Evolutionary conservation across 148 eudicot species (phyloP), one percentile per base, ranked within the genome.

Genomic region (Camellia sinensis): DNA sequence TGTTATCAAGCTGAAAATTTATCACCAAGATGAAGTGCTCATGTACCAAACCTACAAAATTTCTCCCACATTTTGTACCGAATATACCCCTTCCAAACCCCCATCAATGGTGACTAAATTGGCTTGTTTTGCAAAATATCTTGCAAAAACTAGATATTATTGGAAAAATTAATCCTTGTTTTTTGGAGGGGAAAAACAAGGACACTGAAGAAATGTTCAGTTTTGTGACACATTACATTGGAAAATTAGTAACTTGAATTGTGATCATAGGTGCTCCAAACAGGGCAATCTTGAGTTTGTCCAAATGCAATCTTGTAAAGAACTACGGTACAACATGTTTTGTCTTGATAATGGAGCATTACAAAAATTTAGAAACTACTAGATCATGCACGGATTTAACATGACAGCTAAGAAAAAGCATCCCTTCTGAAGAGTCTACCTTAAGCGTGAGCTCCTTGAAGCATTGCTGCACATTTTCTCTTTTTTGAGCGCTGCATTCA

Each of bases 401-500:
- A 65, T 5, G 14, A 56, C 43, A 57, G 17, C 22, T 14, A 56
- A 56, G 50, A 40, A 29, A 54, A 52, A 65, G 22, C 13, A 77
- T 22, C 9, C 72, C 13, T 29, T 65, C 8, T 22, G 7, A 45
- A 41, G 46, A 22, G 7, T 44, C 50, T 75, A 91, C 94, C 94
- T 89, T 88, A 41, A 85, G 14, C 18, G 78, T 74, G 73, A 91
- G 92, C 64, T 89, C 91, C 79, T 82, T 85, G 19, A 91, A 91
- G 77, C 90, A 86, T 57, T 85, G 91, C 71, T 59, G 88, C 79
- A 91, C 92, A 50, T 91, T 91, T 54, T 83, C 89, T 80, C 82
- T 82, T 56, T 91, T 89, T 79, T 80, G 89, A 29, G 91, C 92
- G 61, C 94, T 91, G 66, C 92, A 91, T 79, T 91, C 94, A 4